Conservation (phyloP, 805 yeast species). For the Kluyveromyces lactis region DNA sequence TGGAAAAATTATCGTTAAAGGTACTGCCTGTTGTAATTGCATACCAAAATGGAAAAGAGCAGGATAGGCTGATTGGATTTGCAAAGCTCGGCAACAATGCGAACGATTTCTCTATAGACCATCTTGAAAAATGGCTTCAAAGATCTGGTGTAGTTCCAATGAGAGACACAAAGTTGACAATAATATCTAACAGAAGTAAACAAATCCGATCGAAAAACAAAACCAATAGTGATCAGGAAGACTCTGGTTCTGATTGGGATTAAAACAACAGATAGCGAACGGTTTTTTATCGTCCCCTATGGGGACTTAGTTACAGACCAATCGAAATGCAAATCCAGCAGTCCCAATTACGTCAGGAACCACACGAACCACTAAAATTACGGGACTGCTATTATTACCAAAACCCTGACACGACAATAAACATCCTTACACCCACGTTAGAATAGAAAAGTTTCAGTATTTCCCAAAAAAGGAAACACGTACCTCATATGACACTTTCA, state of each 20-base stretch:
- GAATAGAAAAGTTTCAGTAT: too few relatives aligned
- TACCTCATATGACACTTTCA: too few relatives aligned
- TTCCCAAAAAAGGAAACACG: too few relatives aligned
- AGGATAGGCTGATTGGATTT: constrained; percentile 59
- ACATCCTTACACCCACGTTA: too few relatives aligned
- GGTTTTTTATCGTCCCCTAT: too few relatives aligned
- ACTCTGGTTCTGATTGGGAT: not conserved
- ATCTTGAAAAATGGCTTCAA: constrained; percentile 40
- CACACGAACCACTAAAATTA: too few relatives aligned
- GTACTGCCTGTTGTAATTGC: constrained; percentile 64
- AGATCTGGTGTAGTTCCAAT: constrained; percentile 28
- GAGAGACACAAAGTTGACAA: constrained; percentile 27
- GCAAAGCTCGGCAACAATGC: constrained; percentile 45
- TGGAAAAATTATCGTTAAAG: constrained; percentile 50
- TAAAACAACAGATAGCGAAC: too few relatives aligned
- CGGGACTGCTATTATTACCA: too few relatives aligned
- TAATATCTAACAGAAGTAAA: constrained; percentile 8
- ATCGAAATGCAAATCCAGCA: too few relatives aligned
- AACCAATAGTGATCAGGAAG: not conserved
- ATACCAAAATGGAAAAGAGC: constrained; percentile 53
- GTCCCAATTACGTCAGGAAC: too few relatives aligned
- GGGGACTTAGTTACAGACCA: too few relatives aligned
- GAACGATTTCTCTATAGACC: constrained; percentile 38
- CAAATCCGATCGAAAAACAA: constrained; percentile 3
- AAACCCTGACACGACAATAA: too few relatives aligned